These are phyloP conservation scores for Aegilops speltoides DNA, from an alignment of 176 grass and related monocot species.

Conservation along the genomic window DNA sequence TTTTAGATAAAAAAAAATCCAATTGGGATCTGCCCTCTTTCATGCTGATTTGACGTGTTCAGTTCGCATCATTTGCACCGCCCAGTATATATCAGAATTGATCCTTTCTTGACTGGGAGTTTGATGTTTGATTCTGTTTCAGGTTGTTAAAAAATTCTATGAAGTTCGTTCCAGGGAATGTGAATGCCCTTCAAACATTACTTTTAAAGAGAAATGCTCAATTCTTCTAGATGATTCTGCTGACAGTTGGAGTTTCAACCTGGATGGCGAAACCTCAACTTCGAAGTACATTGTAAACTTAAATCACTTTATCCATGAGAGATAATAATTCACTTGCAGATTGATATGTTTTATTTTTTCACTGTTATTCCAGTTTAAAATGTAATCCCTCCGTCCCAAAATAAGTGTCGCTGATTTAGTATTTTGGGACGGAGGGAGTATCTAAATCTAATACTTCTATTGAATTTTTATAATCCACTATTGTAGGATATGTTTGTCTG, in stretches of 20 bases:
- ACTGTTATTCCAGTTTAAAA: constrained; percentile 1
- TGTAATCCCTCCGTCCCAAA: background rate
- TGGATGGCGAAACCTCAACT: constrained; percentile 73
- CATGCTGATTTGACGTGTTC: background rate
- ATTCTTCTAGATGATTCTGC: constrained; percentile 69
- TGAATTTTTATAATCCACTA: constrained; percentile 2
- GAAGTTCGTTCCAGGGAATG: constrained; percentile 64
- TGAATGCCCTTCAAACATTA: constrained; percentile 40
- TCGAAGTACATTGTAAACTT: constrained; percentile 99
- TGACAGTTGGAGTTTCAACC: constrained; percentile 79
- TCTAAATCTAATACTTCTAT: constrained; percentile 1
- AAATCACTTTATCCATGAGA: constrained; percentile 41
- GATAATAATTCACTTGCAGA: constrained; percentile 25
- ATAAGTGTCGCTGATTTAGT: no score
- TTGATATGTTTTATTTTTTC: constrained; percentile 22
- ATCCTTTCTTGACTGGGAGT: background rate
- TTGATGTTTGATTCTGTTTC: constrained; percentile 44
- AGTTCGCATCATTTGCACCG: background rate
- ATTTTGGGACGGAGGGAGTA: no score
- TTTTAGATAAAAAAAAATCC: constrained; percentile 2
- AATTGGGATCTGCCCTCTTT: background rate
- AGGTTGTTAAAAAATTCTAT: constrained; percentile 88
- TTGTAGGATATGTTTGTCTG: background rate
- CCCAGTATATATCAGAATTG: background rate
- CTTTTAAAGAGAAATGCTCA: constrained; percentile 68